Conservation (phyloP, 169 alveolate species). For the Theileria sp. region DNA sequence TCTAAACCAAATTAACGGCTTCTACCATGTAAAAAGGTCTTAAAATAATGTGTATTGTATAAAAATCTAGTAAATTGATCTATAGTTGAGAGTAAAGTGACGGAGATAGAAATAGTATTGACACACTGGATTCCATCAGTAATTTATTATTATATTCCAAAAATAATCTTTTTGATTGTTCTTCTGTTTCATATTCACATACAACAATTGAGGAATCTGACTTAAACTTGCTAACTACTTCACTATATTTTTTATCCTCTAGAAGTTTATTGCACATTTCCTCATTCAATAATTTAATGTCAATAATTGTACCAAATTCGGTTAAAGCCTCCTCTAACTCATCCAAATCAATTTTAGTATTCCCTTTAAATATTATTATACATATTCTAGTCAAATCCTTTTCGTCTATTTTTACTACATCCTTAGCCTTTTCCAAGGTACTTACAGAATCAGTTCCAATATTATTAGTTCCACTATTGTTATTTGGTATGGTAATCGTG, state of each 20-base stretch:
- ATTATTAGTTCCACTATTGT: not conserved
- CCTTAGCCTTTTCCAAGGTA: not conserved
- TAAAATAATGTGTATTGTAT: not conserved
- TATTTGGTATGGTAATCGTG: not conserved
- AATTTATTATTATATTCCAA: not conserved
- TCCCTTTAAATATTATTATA: slow-evolving; percentile 6
- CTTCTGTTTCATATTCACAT: slow-evolving; percentile 56
- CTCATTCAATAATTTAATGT: slow-evolving; percentile 4
- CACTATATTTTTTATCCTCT: not conserved
- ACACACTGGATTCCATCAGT: slow-evolving; percentile 25
- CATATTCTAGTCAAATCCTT: slow-evolving; percentile 11
- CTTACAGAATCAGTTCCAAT: not conserved
- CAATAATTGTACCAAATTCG: slow-evolving; percentile 50
- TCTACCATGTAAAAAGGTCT: not conserved
- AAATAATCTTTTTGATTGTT: slow-evolving; percentile 37
- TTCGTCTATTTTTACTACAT: not conserved
- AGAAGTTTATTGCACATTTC: not conserved
- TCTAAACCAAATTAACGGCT: not conserved
- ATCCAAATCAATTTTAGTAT: slow-evolving; percentile 17
- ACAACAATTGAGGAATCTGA: not conserved
- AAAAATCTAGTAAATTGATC: not conserved
- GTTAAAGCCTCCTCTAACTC: slow-evolving; percentile 43
- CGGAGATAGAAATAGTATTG: not conserved
- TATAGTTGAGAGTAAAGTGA: not conserved
- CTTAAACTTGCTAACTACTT: not conserved